phyloP scores from a whole-genome alignment of 2,329 filamentous ascomycete genomes.

The Cercospora nicotianae region DNA sequence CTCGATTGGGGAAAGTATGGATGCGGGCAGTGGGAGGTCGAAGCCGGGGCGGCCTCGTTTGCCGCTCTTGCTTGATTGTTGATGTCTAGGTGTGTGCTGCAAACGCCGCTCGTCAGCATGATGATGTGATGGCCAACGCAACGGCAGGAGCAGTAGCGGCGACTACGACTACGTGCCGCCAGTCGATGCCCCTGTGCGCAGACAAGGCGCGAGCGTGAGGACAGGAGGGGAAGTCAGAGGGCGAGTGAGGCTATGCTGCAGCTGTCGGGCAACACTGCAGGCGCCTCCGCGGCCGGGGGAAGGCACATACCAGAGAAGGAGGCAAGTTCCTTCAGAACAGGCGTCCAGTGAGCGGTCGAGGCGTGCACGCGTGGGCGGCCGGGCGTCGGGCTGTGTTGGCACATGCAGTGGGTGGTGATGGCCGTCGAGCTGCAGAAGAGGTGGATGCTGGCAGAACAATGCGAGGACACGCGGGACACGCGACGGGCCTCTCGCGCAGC shows the following conservation, averaged over 20 bases:
- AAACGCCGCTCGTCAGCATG: neutral
- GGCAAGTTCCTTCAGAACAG: neutral
- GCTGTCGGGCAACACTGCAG: constrained; percentile 6
- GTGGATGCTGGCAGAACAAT: neutral
- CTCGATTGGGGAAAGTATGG: neutral
- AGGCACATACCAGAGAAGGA: neutral
- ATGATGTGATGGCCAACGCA: neutral
- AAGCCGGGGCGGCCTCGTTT: neutral
- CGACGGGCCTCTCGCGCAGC: neutral
- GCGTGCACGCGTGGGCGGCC: neutral
- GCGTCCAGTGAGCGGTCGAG: neutral
- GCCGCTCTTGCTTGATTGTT: neutral
- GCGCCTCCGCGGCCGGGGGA: neutral
- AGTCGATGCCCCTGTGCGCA: neutral
- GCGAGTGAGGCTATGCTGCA: neutral
- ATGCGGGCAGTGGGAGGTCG: neutral
- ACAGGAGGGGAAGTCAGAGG: neutral
- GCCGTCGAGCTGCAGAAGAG: neutral
- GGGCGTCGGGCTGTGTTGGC: neutral
- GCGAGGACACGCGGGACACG: neutral
- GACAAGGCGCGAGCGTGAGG: neutral
- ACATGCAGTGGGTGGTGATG: neutral
- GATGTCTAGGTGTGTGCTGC: neutral
- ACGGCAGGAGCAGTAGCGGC: neutral
- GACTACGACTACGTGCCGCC: neutral